phyloP scores from a whole-genome alignment of 2,329 filamentous ascomycete species.

The Ceratocystis cubensis region DNA sequence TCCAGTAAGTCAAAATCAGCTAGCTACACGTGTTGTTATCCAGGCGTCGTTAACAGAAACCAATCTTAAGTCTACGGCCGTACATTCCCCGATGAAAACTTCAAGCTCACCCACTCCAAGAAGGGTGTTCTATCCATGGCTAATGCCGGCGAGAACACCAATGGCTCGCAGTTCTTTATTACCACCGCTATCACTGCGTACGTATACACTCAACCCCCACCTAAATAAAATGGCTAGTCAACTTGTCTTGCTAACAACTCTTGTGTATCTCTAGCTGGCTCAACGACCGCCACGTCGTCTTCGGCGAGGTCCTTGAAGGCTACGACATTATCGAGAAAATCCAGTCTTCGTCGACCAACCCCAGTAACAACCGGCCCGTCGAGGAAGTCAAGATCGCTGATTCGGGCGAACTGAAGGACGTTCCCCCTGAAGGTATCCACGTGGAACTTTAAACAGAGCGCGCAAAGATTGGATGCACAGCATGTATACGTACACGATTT shows the following conservation, averaged over 20 bases:
- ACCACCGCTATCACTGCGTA: conserved; percentile 68
- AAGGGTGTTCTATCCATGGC: conserved; percentile 75
- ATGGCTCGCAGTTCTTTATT: conserved; percentile 85
- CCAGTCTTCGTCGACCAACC: conserved; percentile 53
- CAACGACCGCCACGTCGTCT: conserved; percentile 74
- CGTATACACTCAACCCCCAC: conserved; percentile 25
- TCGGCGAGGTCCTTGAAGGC: conserved; percentile 78
- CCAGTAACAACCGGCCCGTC: conserved; percentile 52
- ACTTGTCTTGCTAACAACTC: neutral
- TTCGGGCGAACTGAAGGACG: conserved; percentile 64
- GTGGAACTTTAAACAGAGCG: conserved; percentile 57
- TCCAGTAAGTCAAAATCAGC: conserved; percentile 46
- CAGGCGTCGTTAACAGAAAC: neutral
- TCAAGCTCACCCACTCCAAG: conserved; percentile 87
- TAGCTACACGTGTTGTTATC: neutral
- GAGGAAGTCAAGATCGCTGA: conserved; percentile 63
- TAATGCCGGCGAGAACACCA: conserved; percentile 74
- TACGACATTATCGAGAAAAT: conserved; percentile 71
- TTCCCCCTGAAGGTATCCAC: conserved; percentile 85
- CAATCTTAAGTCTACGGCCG: conserved; percentile 60
- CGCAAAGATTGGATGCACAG: conserved; percentile 6
- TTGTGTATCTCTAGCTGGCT: conserved; percentile 48
- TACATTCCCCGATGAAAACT: conserved; percentile 83
- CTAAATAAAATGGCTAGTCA: neutral
- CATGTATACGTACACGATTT: neutral